phyloP scores from a whole-genome alignment of 2,329 filamentous ascomycete genomes.

The Fusarium floridanum region DNA sequence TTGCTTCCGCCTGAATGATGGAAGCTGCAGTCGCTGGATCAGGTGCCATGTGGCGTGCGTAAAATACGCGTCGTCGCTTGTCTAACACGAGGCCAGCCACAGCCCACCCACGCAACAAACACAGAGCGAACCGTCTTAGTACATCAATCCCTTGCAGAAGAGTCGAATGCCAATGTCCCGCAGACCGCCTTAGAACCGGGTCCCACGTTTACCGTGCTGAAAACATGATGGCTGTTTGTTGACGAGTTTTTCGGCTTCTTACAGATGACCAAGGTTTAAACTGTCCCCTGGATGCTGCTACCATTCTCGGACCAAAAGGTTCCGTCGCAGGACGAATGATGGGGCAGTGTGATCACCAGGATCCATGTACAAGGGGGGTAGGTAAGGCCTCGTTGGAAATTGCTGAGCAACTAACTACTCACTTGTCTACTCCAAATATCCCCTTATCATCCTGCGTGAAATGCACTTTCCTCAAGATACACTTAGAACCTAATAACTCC shows the following conservation, averaged over 20 bases:
- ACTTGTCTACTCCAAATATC: neutral
- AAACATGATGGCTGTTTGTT: neutral
- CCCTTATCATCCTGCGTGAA: neutral
- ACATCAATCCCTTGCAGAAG: neutral
- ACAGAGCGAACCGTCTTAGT: neutral
- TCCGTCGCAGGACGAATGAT: neutral
- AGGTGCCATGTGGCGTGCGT: neutral
- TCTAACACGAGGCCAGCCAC: neutral
- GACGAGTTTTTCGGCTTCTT: neutral
- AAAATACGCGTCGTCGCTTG: neutral
- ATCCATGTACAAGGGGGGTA: too few species aligned
- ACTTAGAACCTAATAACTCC: neutral
- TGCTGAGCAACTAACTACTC: neutral
- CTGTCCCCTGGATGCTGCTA: neutral
- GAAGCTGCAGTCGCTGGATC: neutral
- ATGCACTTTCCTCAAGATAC: too few species aligned
- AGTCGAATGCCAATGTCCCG: too few species aligned
- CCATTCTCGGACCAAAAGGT: neutral
- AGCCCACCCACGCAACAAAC: neutral
- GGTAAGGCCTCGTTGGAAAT: neutral
- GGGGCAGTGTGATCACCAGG: neutral
- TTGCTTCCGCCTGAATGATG: neutral
- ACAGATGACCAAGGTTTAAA: neutral
- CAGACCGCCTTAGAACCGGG: neutral
- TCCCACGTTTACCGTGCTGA: neutral